Evolutionary conservation across 2,329 filamentous ascomycete genomes (phyloP).

Genomic region (Epicoccum nigrum): DNA sequence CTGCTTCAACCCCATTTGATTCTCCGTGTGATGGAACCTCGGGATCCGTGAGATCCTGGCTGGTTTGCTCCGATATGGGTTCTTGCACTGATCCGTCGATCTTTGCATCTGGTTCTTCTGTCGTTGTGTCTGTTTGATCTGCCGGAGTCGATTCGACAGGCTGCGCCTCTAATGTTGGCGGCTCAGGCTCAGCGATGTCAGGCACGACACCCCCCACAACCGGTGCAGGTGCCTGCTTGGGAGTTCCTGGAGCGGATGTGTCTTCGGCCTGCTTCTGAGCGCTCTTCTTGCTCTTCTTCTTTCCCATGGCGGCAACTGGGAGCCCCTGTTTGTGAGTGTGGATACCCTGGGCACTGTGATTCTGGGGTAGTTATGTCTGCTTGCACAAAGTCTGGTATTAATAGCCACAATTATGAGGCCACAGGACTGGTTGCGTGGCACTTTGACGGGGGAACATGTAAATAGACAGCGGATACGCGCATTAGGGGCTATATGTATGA

Average conservation of each 20-base stretch:
- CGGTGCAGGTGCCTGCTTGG: constrained; percentile 21
- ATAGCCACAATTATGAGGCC: constrained; percentile 32
- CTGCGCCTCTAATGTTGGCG: constrained; percentile 26
- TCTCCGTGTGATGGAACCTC: constrained; percentile 14
- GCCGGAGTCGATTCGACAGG: constrained; percentile 25
- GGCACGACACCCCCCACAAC: constrained; percentile 30
- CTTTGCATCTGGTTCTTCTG: constrained; percentile 25
- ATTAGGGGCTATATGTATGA: constrained; percentile 46
- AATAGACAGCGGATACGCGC: constrained; percentile 40
- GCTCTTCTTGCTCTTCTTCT: constrained; percentile 42
- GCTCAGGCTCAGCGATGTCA: constrained; percentile 23
- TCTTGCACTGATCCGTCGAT: constrained; percentile 26
- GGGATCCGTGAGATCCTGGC: constrained; percentile 11
- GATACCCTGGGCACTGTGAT: constrained; percentile 17
- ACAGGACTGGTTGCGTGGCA: constrained; percentile 47
- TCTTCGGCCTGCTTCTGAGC: constrained; percentile 37
- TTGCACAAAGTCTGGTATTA: constrained; percentile 24
- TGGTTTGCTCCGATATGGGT: constrained; percentile 25
- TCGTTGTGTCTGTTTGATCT: constrained; percentile 22
- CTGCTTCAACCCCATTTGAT: constrained; percentile 8
- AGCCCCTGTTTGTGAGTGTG: constrained; percentile 29
- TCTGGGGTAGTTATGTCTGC: constrained; percentile 29
- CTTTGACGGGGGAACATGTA: constrained; percentile 40
- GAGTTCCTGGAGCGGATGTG: constrained; percentile 36
- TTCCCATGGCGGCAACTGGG: constrained; percentile 37